Evolutionary conservation across 345 rosid genomes (phyloP).

Genomic region (Citrus mangshanensis): DNA sequence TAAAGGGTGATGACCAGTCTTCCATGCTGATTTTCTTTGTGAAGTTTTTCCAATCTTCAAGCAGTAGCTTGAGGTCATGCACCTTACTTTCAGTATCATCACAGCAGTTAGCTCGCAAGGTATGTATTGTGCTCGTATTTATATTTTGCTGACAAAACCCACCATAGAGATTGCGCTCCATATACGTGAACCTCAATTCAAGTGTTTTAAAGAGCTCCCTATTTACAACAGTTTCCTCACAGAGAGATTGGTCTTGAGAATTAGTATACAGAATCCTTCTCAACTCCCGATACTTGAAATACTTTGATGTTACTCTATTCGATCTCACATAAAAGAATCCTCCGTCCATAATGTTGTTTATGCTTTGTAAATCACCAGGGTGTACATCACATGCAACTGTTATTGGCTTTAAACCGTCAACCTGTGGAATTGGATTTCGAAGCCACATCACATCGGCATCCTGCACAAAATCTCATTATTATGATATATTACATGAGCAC

Average conservation of each 20-base stretch:
- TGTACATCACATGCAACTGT: conserved; percentile 30
- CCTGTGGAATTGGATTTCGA: conserved; percentile 38
- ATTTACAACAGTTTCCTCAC: neutral
- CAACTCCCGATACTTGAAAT: conserved; percentile 17
- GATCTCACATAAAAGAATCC: conserved; percentile 36
- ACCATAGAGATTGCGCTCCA: conserved; percentile 17
- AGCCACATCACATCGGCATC: conserved; percentile 61
- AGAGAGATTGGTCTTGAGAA: conserved; percentile 8
- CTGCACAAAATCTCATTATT: conserved; percentile 22
- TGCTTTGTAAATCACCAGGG: neutral
- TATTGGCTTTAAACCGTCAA: neutral
- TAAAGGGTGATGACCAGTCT: neutral
- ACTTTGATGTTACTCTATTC: conserved; percentile 1
- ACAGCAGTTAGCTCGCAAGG: conserved; percentile 46
- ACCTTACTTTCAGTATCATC: conserved; percentile 31
- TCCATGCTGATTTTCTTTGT: neutral
- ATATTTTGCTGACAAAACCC: conserved; percentile 24
- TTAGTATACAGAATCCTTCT: conserved; percentile 20
- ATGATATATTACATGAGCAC: neutral
- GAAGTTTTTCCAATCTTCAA: conserved; percentile 36
- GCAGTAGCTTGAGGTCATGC: conserved; percentile 35
- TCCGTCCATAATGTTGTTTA: conserved; percentile 16
- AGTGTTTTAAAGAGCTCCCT: neutral
- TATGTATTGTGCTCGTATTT: conserved; percentile 26
- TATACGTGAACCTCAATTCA: neutral